Conservation (phyloP, 441 rosid genomes). For the Sinapis alba region DNA sequence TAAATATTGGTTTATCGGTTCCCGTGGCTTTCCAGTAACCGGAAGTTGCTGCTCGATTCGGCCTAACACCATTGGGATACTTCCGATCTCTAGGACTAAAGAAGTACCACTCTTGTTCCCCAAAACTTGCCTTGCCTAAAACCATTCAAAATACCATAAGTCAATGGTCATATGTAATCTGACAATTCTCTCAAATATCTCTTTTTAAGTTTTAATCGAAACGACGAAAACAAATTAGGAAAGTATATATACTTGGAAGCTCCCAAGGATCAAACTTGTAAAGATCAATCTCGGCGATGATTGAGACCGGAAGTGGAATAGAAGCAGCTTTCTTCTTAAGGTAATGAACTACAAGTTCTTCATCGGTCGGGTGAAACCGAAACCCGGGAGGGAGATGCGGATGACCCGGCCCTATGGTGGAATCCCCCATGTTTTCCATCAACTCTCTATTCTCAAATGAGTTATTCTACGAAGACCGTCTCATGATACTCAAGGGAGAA, state of each 20-base stretch:
- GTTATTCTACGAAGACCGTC: not conserved
- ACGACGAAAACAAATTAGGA: not conserved
- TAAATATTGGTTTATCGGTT: constrained; percentile 82
- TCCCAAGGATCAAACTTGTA: constrained; percentile 99
- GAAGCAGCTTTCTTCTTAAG: constrained; percentile 83
- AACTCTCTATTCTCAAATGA: not conserved
- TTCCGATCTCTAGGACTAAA: constrained; percentile 91
- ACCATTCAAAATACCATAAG: constrained; percentile 10
- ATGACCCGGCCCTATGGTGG: constrained; percentile 49
- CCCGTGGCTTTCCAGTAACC: constrained; percentile 99
- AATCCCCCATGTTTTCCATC: constrained; percentile 40
- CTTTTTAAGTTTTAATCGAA: not conserved
- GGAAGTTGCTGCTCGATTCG: constrained; percentile 92
- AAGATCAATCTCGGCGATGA: constrained; percentile 91
- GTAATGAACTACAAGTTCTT: constrained; percentile 89
- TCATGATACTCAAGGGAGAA: constrained; percentile 5
- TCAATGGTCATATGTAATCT: too few species aligned
- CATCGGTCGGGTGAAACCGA: constrained; percentile 95
- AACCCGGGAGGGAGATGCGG: constrained; percentile 93
- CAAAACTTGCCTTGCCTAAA: constrained; percentile 84
- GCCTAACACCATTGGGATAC: constrained; percentile 92
- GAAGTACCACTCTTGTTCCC: constrained; percentile 95
- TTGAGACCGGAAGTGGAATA: constrained; percentile 74
- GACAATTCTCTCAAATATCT: too few species aligned
- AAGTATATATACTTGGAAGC: constrained; percentile 53